Percentiles rank a stretch among this genome's conserved stretches.
phyloP scores from a whole-genome alignment of 2,329 filamentous ascomycete genomes.

The Exophiala phaeomuriformis region DNA sequence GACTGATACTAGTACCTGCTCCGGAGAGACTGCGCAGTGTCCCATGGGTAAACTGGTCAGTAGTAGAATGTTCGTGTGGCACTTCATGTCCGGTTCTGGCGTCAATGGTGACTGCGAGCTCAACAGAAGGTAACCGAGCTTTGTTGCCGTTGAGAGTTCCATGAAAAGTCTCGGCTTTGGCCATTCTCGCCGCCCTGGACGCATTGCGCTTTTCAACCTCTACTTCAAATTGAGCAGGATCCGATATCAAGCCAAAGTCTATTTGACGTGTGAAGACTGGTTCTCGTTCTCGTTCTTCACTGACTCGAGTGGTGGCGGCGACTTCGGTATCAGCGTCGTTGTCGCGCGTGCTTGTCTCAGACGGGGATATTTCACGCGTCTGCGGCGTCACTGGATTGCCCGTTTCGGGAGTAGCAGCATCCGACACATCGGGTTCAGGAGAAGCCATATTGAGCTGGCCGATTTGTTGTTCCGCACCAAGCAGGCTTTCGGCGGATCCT shows the following conservation, averaged over 20 bases:
- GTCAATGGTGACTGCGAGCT: constrained; percentile 39
- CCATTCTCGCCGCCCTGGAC: constrained; percentile 19
- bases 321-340: constrained; percentile 20
- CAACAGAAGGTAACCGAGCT: constrained; percentile 16
- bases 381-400: constrained; percentile 32
- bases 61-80: too few relatives aligned
- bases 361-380: constrained; percentile 30
- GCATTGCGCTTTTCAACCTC: constrained; percentile 22
- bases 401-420: constrained; percentile 30
- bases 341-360: constrained; percentile 10
- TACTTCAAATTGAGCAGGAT: constrained; percentile 20
- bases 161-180: constrained; percentile 23
- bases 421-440: constrained; percentile 32
- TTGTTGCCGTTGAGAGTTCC: constrained; percentile 4
- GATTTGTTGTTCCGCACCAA: constrained; percentile 43
- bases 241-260: constrained; percentile 31
- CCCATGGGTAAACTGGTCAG: too few relatives aligned
- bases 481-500: constrained; percentile 40
- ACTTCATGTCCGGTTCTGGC: constrained; percentile 35
- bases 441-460: constrained; percentile 44
- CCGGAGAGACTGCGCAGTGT: background rate
- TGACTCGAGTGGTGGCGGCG: constrained; percentile 24
- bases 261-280: constrained; percentile 33
- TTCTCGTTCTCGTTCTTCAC: constrained; percentile 10
- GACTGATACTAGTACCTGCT: constrained; percentile 12